Evolutionary conservation across 169 alveolate species (phyloP), one percentile per base, ranked within the genome.

Genomic region (Cryptosporidium ubiquitum): DNA sequence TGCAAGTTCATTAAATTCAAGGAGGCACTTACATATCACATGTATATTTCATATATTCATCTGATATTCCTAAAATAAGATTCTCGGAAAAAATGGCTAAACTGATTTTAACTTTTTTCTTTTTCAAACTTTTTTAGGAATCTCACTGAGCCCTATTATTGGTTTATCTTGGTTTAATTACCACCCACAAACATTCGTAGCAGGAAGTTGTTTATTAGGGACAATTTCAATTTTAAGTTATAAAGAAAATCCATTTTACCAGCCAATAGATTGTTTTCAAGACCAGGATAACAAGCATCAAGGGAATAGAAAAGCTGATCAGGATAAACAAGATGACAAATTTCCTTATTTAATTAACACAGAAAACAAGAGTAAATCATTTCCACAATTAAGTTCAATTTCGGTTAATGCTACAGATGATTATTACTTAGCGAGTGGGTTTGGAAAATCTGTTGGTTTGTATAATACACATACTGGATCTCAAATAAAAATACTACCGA

Each of bases 361-460:
- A 16, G 71, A 73, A 42, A 73, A 57, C 7, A 42, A 73, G 29
- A 55, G 70, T 14, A 52, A 58, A 18, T 23, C 85, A 55, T 73
- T 73, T 73, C 85, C 69, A 9, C 85, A 85, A 47, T 57, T 85
- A n/a, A 91, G 94, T 69, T 91, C 94, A 18, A 64, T 91, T 42
- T 74, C 92, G 3, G 92, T 91, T 4, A 85, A 85, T 57, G 40
- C 89, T 40, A 91, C 92, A 20, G 94, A 91, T 69, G 94, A 91
- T 86, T 91, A 55, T 70, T 79, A 84, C 23, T 85, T 91, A 39
- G 84, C 89, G 23, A 85, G 92, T 49, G 94, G 94, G 18, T 73
- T 89, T 39, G 91, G 94, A 42, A 69, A 86, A 37, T 69, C 91
- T 29, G 84, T 91, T 68, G 79, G 85, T 3, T 68, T 85, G 35